Evolutionary conservation across 257 asterid genomes (phyloP), one percentile per base, ranked within the genome.

Genomic region (Primulina tabacum): DNA sequence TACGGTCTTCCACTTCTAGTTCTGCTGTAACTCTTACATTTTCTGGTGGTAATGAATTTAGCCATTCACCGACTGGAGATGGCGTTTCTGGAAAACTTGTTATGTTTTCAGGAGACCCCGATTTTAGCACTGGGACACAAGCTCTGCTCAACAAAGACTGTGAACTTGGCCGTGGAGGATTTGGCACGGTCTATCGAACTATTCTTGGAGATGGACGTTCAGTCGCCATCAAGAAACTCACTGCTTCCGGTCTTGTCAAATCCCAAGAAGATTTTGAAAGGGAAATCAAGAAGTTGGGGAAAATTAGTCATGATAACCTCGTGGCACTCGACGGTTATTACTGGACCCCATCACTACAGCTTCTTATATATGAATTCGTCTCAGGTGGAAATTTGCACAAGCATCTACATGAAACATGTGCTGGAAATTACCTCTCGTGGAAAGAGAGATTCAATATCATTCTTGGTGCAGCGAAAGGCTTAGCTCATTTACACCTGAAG

Each of bases 81-180:
- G 87, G 87, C 29, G 79, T 77, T 75, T 92, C 97, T 0, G 98
- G 95, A 57, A 92, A 92, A 80, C 95, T 92, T 1, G 96, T 92
- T 72, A 89, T 92, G 98, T 92, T 92, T 64, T 82, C 94, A 0
- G 96, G 96, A 4, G 92, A 86, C 72, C 94, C 86, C 7, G 89
- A 89, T 69, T 89, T 92, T 68, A 81, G 89, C 72, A 79, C 88
- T 1, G 96, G 98, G 30, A 81, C 97, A 5, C 95, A 86, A 50
- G 88, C 92, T 58, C 86, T 89, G 70, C 96, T 92, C 64, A 88
- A 84, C 76, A 92, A 88, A 82, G 96, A 92, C 69, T 86, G 95
- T 65, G 98, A 92, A 64, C 89, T 92, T 35, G 98, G 98, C 8
- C 94, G 92, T 0, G 98, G 98, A 37, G 98, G 98, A 69, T 92